Conservation (phyloP, 2,329 filamentous ascomycete species). For the Pyricularia sp. region DNA sequence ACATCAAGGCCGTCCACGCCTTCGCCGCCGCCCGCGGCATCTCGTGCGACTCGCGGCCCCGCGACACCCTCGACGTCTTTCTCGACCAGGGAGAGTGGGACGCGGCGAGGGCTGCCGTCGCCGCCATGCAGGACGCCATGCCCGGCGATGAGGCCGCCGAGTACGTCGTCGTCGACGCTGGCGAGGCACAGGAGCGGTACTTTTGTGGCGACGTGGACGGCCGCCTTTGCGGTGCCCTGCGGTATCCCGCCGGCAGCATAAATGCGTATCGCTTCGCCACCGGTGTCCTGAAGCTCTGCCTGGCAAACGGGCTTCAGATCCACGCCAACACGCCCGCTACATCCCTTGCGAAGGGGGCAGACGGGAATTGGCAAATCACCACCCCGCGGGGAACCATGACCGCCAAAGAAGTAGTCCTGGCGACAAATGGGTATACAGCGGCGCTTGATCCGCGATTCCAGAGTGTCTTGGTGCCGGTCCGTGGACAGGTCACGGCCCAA, state of each 20-base stretch:
- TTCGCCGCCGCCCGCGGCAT: conserved; percentile 36
- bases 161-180: conserved; percentile 29
- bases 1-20: conserved; percentile 40
- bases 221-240: conserved; percentile 30
- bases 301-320: conserved; percentile 32
- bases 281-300: conserved; percentile 30
- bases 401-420: conserved; percentile 31
- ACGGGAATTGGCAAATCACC: conserved; percentile 22
- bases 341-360: conserved; percentile 6
- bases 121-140: conserved; percentile 30
- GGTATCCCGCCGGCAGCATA: conserved; percentile 30
- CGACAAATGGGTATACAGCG: conserved; percentile 41
- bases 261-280: conserved; percentile 24
- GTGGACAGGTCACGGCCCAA: conserved; percentile 36
- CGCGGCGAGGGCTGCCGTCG: conserved; percentile 22
- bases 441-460: conserved; percentile 28
- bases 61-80: conserved; percentile 44
- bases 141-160: conserved; percentile 25
- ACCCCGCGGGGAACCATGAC: conserved; percentile 29
- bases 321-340: conserved; percentile 37
- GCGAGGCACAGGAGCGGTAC: conserved; percentile 28
- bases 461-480: conserved; percentile 33
- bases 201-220: conserved; percentile 18
- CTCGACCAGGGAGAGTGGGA: conserved; percentile 34
- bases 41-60: conserved; percentile 33